Evolutionary conservation across 163 green algal genomes (phyloP), one percentile per base, ranked within the genome.

Genomic region (Chlorella variabilis): DNA sequence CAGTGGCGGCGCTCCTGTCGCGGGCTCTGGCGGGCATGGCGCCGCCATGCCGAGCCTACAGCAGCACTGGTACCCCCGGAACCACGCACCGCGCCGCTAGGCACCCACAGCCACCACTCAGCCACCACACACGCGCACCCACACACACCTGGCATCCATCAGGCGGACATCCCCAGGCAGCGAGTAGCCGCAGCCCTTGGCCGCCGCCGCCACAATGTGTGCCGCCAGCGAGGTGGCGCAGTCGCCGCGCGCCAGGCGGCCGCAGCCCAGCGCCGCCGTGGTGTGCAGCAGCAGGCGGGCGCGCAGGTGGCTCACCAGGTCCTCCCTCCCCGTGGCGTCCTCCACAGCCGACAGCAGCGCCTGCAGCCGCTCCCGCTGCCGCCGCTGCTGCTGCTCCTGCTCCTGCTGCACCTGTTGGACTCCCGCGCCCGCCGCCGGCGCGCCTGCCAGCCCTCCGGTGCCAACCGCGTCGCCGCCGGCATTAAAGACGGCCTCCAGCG

Each of bases 291-390:
- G 86, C 82, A 93, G 71, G 18, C 45, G 63, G 29, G 75, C 23
- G 29, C 87, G 87, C 71, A 96, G 85, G 76, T 87, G 51, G 5
- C 23, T 34, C 15, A 90, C 39, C 23, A 95, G 29, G 75, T 96
- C 92, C 66, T 92, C 85, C 0, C 84, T 56, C 4, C 86, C 92
- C 18, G 92, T 94, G 59, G 80, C 29, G 67, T 96, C 92, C 0
- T 27, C 25, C n/a, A 94, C 87, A 6, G 73, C 45, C 39, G 84
- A 59, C 34, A 83, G 56, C 29, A 87, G 74, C 31, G 68, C 73
- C 78, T 82, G 51, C 49, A 90, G 36, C 21, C 83, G 77, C 59
- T 41, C 48, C 27, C 56, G 63, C 34, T 77, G 59, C 29, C 38
- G 79, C 59, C 56, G 45, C 34, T 25, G 41, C 38, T 33, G 58